Evolutionary conservation across 805 yeast species (phyloP).

Genomic region (Cyberlindnera veronae): DNA sequence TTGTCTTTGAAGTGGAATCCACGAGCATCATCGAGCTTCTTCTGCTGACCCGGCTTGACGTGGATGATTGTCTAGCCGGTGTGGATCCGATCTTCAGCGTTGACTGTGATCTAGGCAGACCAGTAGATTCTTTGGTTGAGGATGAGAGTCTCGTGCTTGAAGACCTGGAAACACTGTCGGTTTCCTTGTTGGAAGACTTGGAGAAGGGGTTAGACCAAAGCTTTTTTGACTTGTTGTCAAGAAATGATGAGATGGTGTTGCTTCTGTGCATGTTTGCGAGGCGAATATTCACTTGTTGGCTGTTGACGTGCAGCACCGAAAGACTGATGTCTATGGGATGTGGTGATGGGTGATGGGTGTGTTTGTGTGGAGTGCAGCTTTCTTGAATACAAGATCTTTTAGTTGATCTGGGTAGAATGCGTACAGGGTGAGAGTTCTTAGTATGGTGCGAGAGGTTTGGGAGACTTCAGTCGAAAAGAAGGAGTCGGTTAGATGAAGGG

Average conservation of each 20-base stretch:
- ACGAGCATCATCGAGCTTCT: conserved; percentile 8
- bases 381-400: no score
- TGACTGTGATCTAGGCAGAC: conserved; percentile 3
- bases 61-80: background rate
- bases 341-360: no score
- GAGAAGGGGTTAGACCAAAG: conserved; percentile 11
- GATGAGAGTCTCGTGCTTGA: background rate
- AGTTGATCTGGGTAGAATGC: no score
- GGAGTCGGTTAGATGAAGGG: no score
- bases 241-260: conserved; percentile 6
- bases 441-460: no score
- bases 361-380: no score
- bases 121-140: background rate
- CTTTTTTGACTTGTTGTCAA: conserved; percentile 4
- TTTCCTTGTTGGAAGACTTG: background rate
- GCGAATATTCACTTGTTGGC: background rate
- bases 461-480: no score
- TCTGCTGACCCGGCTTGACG: background rate
- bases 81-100: background rate
- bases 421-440: no score
- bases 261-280: conserved; percentile 16
- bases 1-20: background rate
- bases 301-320: no score
- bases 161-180: background rate
- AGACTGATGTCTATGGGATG: no score